Conservation (phyloP, 768 basidiomycete genomes). For the Tulasnella sp. region DNA sequence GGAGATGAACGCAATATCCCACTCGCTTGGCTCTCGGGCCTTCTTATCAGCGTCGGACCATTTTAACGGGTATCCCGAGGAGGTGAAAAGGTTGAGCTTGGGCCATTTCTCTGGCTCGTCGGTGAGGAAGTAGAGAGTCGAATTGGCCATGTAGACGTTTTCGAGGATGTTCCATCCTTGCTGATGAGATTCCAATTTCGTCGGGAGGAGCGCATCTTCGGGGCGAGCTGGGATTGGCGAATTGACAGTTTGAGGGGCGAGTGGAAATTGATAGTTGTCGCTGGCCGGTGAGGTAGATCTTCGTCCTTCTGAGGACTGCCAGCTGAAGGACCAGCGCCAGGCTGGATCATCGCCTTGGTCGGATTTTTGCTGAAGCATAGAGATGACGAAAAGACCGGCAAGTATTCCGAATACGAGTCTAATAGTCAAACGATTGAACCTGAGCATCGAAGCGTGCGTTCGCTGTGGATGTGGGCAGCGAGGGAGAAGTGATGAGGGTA, state of each 20-base stretch:
- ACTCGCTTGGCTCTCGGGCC: constrained; percentile 55
- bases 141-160: constrained; percentile 33
- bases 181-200: constrained; percentile 53
- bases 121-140: constrained; percentile 50
- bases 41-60: constrained; percentile 58
- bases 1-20: constrained; percentile 55
- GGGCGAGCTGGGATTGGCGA: not conserved
- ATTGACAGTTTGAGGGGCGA: not conserved
- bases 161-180: constrained; percentile 39
- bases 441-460: not conserved
- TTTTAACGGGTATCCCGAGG: constrained; percentile 37
- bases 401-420: not conserved
- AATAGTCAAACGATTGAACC: not conserved
- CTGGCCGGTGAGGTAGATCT: not conserved
- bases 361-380: not conserved
- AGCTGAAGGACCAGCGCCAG: not conserved
- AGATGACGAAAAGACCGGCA: not conserved
- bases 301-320: not conserved
- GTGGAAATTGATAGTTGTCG: not conserved
- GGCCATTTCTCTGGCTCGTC: constrained; percentile 40
- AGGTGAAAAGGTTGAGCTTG: constrained; percentile 27
- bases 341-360: not conserved
- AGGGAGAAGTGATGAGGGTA: not conserved
- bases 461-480: not conserved
- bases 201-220: constrained; percentile 36